These are phyloP conservation scores for Ruellia speciosa DNA, from an alignment of 305 asterid genomes.

Conservation along the genomic window DNA sequence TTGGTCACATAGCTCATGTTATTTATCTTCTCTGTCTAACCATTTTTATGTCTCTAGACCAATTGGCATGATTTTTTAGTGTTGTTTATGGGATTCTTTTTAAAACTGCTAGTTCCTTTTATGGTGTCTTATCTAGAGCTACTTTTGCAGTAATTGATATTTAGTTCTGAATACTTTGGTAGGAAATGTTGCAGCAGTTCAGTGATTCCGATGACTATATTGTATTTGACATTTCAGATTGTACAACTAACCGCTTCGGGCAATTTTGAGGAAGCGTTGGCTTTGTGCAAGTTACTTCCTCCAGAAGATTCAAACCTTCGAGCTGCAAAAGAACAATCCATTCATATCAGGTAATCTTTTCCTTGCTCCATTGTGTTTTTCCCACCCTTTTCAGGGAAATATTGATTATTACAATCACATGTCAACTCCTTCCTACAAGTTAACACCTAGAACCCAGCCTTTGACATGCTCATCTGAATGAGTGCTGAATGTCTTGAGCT, in stretches of 20 bases:
- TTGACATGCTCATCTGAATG: conserved; percentile 1
- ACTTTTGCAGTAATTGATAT: neutral
- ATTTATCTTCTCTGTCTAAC: conserved; percentile 10
- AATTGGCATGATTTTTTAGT: neutral
- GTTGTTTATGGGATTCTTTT: neutral
- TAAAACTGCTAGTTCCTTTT: neutral
- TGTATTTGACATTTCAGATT: conserved; percentile 51
- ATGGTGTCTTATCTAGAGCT: neutral
- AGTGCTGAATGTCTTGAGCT: conserved; percentile 3
- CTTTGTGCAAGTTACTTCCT: conserved; percentile 92
- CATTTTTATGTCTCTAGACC: conserved; percentile 12
- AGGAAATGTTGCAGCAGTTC: too few relatives aligned
- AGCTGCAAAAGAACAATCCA: conserved; percentile 94
- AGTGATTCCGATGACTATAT: conserved; percentile 11
- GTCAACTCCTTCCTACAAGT: too few relatives aligned
- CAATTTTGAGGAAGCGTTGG: conserved; percentile 94
- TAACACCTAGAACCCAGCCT: neutral
- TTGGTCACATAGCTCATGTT: conserved; percentile 16
- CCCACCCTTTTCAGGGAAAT: neutral
- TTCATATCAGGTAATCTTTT: conserved; percentile 68
- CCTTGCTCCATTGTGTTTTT: conserved; percentile 17
- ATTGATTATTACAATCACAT: too few relatives aligned
- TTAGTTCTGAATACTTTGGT: neutral
- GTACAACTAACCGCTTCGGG: conserved; percentile 98
- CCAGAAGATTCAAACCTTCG: conserved; percentile 93